Evolutionary conservation across 768 basidiomycete species (phyloP).

Genomic region (Hygrophorus pudorinus): DNA sequence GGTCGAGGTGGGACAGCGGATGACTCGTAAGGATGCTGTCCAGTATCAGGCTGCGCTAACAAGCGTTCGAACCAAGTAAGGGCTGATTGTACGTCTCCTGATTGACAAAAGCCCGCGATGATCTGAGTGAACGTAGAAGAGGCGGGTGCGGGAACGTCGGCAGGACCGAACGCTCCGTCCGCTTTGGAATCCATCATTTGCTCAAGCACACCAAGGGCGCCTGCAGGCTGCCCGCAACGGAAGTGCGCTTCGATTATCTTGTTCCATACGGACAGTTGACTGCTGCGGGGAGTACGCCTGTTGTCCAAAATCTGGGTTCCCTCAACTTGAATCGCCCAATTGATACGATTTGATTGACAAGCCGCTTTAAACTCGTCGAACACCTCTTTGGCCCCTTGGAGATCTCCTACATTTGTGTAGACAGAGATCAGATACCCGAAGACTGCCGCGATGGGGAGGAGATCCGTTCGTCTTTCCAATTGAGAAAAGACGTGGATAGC

Average conservation of each 20-base stretch:
- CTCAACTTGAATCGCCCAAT: constrained; percentile 14
- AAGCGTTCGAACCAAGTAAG: constrained; percentile 65
- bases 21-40: constrained; percentile 29
- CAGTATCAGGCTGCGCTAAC: constrained; percentile 18
- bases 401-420: constrained; percentile 42
- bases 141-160: constrained; percentile 45
- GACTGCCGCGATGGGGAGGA: constrained; percentile 23
- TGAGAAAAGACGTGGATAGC: constrained; percentile 60
- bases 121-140: constrained; percentile 55
- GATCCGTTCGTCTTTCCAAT: constrained; percentile 34
- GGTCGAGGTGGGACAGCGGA: constrained; percentile 39
- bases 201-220: constrained; percentile 57
- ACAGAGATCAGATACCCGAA: constrained; percentile 51
- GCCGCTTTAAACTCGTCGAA: constrained; percentile 51
- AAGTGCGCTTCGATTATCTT: constrained; percentile 72
- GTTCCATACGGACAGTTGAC: constrained; percentile 53
- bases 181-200: constrained; percentile 51
- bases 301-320: constrained; percentile 5
- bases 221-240: constrained; percentile 47
- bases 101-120: constrained; percentile 53
- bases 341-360: constrained; percentile 27
- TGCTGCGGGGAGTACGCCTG: constrained; percentile 12
- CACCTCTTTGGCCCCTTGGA: constrained; percentile 41
- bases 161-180: constrained; percentile 22
- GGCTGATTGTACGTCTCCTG: constrained; percentile 54